These are phyloP conservation scores for Aquilaria agallochum DNA, from an alignment of 441 rosid species.

Conservation along the genomic window DNA sequence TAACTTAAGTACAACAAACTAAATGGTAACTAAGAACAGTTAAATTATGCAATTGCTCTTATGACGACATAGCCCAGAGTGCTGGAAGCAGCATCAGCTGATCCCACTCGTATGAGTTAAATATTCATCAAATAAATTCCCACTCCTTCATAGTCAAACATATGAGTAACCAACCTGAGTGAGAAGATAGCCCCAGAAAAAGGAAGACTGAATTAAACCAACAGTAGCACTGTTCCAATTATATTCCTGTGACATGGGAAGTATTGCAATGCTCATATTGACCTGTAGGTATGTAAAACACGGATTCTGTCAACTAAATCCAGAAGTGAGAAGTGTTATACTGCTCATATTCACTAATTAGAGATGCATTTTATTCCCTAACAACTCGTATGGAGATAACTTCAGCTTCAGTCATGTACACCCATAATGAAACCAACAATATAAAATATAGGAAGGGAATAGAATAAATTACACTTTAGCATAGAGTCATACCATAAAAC, in stretches of 20 bases:
- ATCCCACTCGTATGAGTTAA: no score
- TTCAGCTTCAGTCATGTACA: no score
- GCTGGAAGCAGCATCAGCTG: not conserved
- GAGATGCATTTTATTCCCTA: not conserved
- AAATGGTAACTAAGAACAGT: slow-evolving; percentile 14
- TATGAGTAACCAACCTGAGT: slow-evolving; percentile 48
- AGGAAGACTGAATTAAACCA: slow-evolving; percentile 89
- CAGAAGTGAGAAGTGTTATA: no score
- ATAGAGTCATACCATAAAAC: no score
- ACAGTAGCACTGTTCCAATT: slow-evolving; percentile 90
- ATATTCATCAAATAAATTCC: no score
- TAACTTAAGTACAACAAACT: no score
- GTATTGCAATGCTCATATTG: slow-evolving; percentile 95
- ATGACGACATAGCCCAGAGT: not conserved
- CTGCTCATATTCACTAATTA: slow-evolving; percentile 9
- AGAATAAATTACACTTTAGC: no score
- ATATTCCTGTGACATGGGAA: slow-evolving; percentile 88
- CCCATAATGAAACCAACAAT: not conserved
- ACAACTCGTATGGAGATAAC: no score
- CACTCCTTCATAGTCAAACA: no score
- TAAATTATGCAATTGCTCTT: no score
- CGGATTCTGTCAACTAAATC: no score
- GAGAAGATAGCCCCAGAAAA: slow-evolving; percentile 97
- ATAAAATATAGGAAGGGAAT: no score
- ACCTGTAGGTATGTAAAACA: slow-evolving; percentile 38